A percentile compares a stretch with the other conserved stretches of the same genome.
Conservation (phyloP, 139 green algal species). For the Chlorella sp. region DNA sequence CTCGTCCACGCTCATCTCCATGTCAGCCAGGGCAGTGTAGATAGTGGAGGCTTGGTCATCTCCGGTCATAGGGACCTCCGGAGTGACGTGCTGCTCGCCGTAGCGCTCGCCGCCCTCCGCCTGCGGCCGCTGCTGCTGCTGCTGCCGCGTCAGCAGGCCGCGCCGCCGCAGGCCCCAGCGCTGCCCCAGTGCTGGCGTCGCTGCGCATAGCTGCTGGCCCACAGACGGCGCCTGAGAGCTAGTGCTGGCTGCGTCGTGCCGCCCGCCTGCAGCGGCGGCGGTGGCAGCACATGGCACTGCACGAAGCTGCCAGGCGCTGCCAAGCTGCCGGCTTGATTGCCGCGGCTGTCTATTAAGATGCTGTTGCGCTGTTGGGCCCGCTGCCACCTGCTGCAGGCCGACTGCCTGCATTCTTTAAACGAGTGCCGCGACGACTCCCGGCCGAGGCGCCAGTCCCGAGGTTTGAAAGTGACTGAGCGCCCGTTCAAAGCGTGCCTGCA, state of each 20-base stretch:
- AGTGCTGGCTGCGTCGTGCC: not conserved
- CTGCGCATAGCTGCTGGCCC: not conserved
- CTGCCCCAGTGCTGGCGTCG: not conserved
- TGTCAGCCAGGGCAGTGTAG: slow-evolving; percentile 42
- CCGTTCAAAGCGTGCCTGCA: too few relatives aligned
- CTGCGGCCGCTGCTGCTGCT: not conserved
- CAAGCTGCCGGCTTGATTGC: not conserved
- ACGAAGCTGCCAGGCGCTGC: not conserved
- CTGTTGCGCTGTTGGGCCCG: not conserved
- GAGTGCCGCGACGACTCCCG: too few relatives aligned
- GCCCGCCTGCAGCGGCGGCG: not conserved
- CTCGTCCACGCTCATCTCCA: slow-evolving; percentile 36
- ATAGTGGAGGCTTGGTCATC: slow-evolving; percentile 53
- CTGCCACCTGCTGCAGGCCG: not conserved
- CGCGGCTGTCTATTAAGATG: not conserved
- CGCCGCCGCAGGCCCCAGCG: not conserved
- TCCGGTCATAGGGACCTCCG: slow-evolving; percentile 40
- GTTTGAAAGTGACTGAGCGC: too few relatives aligned
- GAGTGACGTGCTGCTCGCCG: slow-evolving; percentile 5
- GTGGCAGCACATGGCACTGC: not conserved
- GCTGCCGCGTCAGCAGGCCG: not conserved
- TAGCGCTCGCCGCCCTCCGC: not conserved
- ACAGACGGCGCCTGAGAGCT: not conserved
- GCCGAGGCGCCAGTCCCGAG: too few relatives aligned
- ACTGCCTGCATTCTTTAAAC: too few relatives aligned